phyloP scores from a whole-genome alignment of 768 basidiomycete genomes.

The Thelephora ganbajun region DNA sequence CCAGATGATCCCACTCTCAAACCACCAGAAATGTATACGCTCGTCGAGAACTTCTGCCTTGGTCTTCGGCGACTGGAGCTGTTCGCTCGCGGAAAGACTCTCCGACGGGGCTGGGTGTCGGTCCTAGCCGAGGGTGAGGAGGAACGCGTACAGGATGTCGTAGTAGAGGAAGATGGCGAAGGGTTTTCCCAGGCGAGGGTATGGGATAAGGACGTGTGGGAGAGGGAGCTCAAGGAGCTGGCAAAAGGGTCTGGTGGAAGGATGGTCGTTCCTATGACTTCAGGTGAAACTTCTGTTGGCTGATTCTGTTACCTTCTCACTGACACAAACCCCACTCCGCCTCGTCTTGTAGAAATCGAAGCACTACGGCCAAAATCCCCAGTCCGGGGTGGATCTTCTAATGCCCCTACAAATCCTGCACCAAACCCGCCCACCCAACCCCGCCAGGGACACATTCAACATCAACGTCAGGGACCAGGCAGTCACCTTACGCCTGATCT shows the following conservation, averaged over 20 bases:
- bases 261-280: conserved; percentile 53
- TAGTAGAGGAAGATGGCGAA: conserved; percentile 15
- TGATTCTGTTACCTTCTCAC: conserved; percentile 3
- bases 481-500: conserved; percentile 11
- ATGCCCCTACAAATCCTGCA: conserved; percentile 6
- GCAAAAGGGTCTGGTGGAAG: conserved; percentile 32
- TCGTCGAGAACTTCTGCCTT: conserved; percentile 96
- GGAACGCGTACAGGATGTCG: conserved; percentile 27
- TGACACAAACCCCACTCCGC: conserved; percentile 4
- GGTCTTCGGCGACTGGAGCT: conserved; percentile 85
- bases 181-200: conserved; percentile 21
- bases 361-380: conserved; percentile 79
- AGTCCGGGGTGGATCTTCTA: conserved; percentile 25
- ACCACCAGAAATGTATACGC: conserved; percentile 90
- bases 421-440: not conserved
- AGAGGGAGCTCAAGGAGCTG: conserved; percentile 41
- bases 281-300: conserved; percentile 17
- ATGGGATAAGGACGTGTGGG: conserved; percentile 58
- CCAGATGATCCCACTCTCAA: conserved; percentile 68
- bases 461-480: conserved; percentile 11
- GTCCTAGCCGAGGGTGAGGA: conserved; percentile 55
- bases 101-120: conserved; percentile 90
- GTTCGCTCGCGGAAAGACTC: conserved; percentile 55
- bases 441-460: not conserved
- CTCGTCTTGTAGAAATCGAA: conserved; percentile 49